Evolutionary conservation across 2,329 filamentous ascomycete genomes (phyloP).

Genomic region (Chrysosporium queenslandicum): DNA sequence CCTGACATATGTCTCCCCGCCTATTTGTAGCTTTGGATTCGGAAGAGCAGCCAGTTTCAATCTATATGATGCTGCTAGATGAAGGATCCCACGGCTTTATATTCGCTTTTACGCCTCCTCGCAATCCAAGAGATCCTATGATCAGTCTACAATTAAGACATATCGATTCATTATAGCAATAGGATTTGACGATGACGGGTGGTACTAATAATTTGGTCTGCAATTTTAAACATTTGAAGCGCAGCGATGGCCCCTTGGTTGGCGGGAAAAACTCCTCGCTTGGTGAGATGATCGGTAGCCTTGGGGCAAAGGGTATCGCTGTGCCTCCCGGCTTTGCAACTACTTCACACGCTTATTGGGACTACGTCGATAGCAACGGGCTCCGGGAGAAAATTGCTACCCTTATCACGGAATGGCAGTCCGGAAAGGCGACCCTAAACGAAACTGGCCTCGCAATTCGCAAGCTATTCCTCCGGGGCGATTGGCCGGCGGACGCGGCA

Average conservation of each 20-base stretch:
- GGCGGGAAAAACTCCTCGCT: constrained; percentile 3
- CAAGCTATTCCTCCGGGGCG: constrained; percentile 1
- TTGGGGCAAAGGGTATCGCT: background rate
- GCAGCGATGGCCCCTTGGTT: background rate
- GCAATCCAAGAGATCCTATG: too few relatives aligned
- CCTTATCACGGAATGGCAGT: background rate
- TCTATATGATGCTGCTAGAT: too few relatives aligned
- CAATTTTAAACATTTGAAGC: background rate
- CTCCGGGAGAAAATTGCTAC: background rate
- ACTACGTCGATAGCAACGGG: background rate
- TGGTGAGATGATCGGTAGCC: constrained; percentile 2
- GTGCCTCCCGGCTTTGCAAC: constrained; percentile 2
- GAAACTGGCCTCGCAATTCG: constrained; percentile 3
- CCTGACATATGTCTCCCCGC: too few relatives aligned
- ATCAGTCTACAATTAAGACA: too few relatives aligned
- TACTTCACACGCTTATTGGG: background rate
- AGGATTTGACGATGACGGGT: too few relatives aligned
- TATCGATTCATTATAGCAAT: too few relatives aligned
- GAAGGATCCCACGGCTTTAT: too few relatives aligned
- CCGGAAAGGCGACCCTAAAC: background rate
- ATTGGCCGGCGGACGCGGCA: background rate
- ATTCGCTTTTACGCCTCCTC: too few relatives aligned
- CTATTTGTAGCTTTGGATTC: too few relatives aligned
- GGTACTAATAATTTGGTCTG: background rate
- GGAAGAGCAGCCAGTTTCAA: too few relatives aligned